These are phyloP conservation scores for Dendrostoma leiphaemia DNA, from an alignment of 2,329 filamentous ascomycete species.

Conservation along the genomic window DNA sequence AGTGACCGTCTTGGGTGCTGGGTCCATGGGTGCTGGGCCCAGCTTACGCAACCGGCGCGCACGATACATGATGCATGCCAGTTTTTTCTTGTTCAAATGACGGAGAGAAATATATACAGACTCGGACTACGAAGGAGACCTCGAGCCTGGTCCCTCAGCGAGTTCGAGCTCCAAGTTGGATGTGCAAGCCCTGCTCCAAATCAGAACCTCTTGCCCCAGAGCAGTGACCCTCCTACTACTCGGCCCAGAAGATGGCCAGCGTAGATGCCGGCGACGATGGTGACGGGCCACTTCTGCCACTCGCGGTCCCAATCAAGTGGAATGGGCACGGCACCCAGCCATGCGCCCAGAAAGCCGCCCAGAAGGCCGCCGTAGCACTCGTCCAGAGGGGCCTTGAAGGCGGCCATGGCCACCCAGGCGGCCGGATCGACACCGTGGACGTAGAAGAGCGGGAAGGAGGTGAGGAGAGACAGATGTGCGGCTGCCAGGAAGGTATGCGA, in stretches of 20 bases:
- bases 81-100: too few relatives aligned
- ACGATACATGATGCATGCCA: too few relatives aligned
- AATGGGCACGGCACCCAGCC: conserved; percentile 92
- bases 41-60: too few relatives aligned
- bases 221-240: conserved; percentile 52
- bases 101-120: too few relatives aligned
- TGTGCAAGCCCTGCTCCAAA: too few relatives aligned
- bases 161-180: too few relatives aligned
- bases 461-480: conserved; percentile 77
- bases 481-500: conserved; percentile 77
- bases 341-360: conserved; percentile 79
- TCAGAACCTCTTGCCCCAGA: conserved; percentile 44
- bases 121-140: too few relatives aligned
- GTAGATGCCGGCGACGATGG: conserved; percentile 81
- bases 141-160: too few relatives aligned
- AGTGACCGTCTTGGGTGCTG: too few relatives aligned
- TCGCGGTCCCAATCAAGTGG: conserved; percentile 98
- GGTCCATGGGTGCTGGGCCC: too few relatives aligned
- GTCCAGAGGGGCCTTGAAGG: conserved; percentile 71
- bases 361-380: conserved; percentile 78
- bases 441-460: conserved; percentile 79
- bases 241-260: conserved; percentile 73
- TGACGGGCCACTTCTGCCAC: conserved; percentile 98
- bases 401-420: conserved; percentile 69
- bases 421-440: conserved; percentile 72